Conservation (phyloP, 1,284 basidiomycete species). For the Sanghuangporus sanghuang region DNA sequence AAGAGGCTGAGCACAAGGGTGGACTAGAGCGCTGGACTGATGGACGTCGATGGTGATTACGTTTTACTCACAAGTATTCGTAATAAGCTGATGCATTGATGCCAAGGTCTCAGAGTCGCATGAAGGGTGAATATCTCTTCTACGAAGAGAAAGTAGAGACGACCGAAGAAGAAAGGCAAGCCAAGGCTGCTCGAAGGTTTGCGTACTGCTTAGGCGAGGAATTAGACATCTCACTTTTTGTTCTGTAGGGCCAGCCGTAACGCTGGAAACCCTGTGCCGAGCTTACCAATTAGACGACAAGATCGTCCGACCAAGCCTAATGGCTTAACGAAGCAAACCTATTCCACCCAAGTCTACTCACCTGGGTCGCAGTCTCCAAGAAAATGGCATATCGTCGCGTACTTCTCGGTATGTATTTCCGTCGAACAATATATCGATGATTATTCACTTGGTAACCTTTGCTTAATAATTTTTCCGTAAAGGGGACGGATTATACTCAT, state of each 20-base stretch:
- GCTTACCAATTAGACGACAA: constrained; percentile 57
- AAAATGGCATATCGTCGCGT: constrained; percentile 78
- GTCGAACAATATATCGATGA: not conserved
- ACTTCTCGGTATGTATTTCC: constrained; percentile 60
- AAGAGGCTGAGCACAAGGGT: constrained; percentile 74
- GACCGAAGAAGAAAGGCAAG: constrained; percentile 67
- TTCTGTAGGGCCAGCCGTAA: constrained; percentile 48
- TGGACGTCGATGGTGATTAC: constrained; percentile 60
- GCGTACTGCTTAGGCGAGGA: constrained; percentile 14
- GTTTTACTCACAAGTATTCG: not conserved
- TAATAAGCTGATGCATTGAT: constrained; percentile 3
- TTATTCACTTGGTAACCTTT: not conserved
- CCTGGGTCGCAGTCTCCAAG: constrained; percentile 49
- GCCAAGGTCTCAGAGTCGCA: constrained; percentile 71
- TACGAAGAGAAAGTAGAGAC: constrained; percentile 77
- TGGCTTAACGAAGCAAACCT: constrained; percentile 75
- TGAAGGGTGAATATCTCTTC: constrained; percentile 76
- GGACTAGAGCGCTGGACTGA: constrained; percentile 75
- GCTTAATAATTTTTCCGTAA: not conserved
- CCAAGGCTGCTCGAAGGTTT: constrained; percentile 67
- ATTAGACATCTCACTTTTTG: constrained; percentile 11
- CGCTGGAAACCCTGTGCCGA: constrained; percentile 51
- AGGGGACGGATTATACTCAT: constrained; percentile 62
- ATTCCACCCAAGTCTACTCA: constrained; percentile 64
- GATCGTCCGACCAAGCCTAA: constrained; percentile 69